Base-by-base conservation (phyloP, 495 filamentous ascomycete species). In the Lasiosphaeria hispida region DNA sequence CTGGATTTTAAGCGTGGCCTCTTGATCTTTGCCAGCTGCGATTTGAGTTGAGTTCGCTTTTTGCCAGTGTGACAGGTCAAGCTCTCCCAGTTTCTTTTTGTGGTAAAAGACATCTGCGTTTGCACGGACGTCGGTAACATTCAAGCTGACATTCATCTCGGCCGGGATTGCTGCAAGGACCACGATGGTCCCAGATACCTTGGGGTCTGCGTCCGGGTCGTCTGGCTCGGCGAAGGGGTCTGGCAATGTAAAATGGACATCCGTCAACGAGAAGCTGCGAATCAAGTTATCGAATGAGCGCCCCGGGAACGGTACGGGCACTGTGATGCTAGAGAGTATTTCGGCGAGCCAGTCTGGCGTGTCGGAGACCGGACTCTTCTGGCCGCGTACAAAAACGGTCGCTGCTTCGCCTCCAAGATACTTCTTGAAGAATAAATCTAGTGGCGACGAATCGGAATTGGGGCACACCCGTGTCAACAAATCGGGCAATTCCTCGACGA, bases 221-320 rank as follows among this genome's bases (percentile, higher is more conserved):
- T 80, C 84, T 1, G 91, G 89, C 1, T 88, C 82, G 13, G 90
- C 90, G 48, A 85, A 81, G 11, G 87, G 87, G 63, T 89, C 79
- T 1, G 94, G 94, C 42, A 98, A 74, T 33, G 78, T 83, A 69
- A 98, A 94, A 63, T 91, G 83, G 8, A 93, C 90, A 68, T 96
- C 82, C 1, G 84, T 81, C 63, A 96, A 76, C 35, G 88, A 87
- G 69, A 98, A 96, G 53, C 91, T 92, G 55, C 85, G 86, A 68
- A 98, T 86, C 15, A 96, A 67, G 60, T 89, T 84, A 50, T 89
- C 91, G 62, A 97, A 82, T 3, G 83, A 83, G 54, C 86, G 83
- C 14, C 91, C 92, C 0, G 90, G 88, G 48, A 97, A 89, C 7
- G 89, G 85, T 38, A 96, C 75, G 2, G 92, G 93, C 7, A 98